These are phyloP conservation scores for Nitzschia sp. DNA, from an alignment of 108 stramenopile genomes.

Conservation along the genomic window DNA sequence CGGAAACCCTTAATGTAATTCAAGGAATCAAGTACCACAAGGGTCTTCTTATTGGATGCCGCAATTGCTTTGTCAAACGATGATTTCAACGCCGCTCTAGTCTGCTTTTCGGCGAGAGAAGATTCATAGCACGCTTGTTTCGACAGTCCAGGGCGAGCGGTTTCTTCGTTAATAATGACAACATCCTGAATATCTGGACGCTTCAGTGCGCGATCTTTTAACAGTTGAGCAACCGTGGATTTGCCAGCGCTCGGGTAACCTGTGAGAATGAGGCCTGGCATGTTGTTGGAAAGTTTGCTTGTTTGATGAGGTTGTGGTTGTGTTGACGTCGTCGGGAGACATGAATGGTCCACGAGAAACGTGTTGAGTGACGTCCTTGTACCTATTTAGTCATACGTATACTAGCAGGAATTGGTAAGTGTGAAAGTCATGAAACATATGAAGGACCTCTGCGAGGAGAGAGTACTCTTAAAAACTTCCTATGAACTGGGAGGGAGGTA, in stretches of 20 bases:
- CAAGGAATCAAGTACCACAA: constrained; percentile 84
- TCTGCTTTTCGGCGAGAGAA: constrained; percentile 70
- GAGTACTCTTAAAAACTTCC: too few species aligned
- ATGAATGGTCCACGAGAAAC: too few species aligned
- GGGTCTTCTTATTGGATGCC: constrained; percentile 31
- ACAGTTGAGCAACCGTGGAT: constrained; percentile 64
- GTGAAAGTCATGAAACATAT: too few species aligned
- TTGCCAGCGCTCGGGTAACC: constrained; percentile 84
- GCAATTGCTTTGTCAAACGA: constrained; percentile 65
- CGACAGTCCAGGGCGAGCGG: constrained; percentile 58
- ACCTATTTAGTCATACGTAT: too few species aligned
- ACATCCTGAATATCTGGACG: constrained; percentile 53
- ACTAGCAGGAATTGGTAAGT: too few species aligned
- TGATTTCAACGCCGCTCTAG: constrained; percentile 75
- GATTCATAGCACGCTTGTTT: constrained; percentile 63
- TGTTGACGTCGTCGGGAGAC: too few species aligned
- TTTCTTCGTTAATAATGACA: constrained; percentile 59
- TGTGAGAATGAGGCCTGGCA: constrained; percentile 80
- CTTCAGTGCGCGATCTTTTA: constrained; percentile 65
- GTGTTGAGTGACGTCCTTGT: too few species aligned
- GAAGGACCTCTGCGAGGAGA: too few species aligned
- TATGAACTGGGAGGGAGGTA: too few species aligned
- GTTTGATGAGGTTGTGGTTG: too few species aligned
- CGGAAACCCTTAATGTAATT: constrained; percentile 92
- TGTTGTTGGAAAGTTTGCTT: constrained; percentile 15